phyloP scores from a whole-genome alignment of 2,329 filamentous ascomycete genomes.

The Colletotrichum sidae region DNA sequence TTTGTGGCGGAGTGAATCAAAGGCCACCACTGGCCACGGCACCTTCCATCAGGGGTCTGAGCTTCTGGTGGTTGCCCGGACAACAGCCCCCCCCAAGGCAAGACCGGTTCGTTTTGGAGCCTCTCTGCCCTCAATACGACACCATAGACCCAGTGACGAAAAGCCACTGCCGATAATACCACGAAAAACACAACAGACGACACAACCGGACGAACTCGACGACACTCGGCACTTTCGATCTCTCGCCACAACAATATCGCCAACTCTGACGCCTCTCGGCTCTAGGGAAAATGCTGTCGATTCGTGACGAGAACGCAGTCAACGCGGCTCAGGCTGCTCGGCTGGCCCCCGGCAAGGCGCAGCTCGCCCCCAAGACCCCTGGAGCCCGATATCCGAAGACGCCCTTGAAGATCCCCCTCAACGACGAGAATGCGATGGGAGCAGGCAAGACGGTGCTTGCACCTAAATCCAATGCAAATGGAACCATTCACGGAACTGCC shows the following conservation, averaged over 20 bases:
- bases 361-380: conserved; percentile 80
- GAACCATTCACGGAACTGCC: conserved; percentile 41
- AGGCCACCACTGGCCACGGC: conserved; percentile 10
- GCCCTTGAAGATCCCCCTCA: conserved; percentile 79
- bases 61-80: conserved; percentile 28
- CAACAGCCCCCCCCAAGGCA: conserved; percentile 27
- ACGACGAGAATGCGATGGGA: conserved; percentile 84
- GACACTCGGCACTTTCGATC: background rate
- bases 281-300: conserved; percentile 34
- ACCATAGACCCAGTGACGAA: conserved; percentile 1
- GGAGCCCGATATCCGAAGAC: conserved; percentile 83
- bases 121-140: conserved; percentile 20
- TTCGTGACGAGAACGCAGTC: conserved; percentile 39
- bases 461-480: conserved; percentile 63
- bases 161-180: conserved; percentile 4
- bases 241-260: background rate
- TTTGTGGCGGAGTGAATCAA: too few species aligned
- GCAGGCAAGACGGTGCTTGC: conserved; percentile 70
- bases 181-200: conserved; percentile 2
- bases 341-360: conserved; percentile 37
- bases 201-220: background rate
- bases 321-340: conserved; percentile 38
- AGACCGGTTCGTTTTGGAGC: conserved; percentile 21
- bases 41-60: conserved; percentile 31
- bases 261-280: background rate